Evolutionary conservation across 768 basidiomycete genomes (phyloP).

Genomic region (Kwoniella dendrophila): DNA sequence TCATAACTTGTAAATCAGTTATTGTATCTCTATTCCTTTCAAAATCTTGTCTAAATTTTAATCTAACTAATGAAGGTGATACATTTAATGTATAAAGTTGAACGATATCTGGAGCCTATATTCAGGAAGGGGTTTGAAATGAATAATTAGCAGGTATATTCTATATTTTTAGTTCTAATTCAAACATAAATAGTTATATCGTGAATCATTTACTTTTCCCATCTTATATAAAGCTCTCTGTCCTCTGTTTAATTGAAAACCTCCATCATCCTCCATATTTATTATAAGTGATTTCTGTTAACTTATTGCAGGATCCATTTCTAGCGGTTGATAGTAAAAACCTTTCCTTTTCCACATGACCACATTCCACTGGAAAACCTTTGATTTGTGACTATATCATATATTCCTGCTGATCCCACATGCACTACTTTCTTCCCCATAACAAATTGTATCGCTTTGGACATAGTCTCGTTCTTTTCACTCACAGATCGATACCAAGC

Average conservation of each 20-base stretch:
- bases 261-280: no score
- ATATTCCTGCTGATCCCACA: background rate
- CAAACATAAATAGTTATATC: no score
- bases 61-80: conserved; percentile 74
- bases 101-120: conserved; percentile 87
- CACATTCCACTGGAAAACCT: no score
- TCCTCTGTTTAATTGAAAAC: no score
- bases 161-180: background rate
- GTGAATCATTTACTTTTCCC: no score
- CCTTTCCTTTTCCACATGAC: no score
- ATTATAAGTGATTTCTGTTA: no score
- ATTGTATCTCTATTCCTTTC: conserved; percentile 77
- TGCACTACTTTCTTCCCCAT: background rate
- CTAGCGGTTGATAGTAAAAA: no score
- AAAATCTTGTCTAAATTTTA: conserved; percentile 80
- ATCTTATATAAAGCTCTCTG: no score
- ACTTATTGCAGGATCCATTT: no score
- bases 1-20: conserved; percentile 77
- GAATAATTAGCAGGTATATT: background rate
- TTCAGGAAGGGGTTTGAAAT: background rate
- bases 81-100: conserved; percentile 77
- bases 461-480: no score
- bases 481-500: conserved; percentile 91
- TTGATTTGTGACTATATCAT: no score
- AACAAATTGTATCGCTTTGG: background rate